Percentiles rank a stretch among this genome's conserved stretches.
phyloP scores from a whole-genome alignment of 148 eudicot species.

The Vaccinium corymbosum region DNA sequence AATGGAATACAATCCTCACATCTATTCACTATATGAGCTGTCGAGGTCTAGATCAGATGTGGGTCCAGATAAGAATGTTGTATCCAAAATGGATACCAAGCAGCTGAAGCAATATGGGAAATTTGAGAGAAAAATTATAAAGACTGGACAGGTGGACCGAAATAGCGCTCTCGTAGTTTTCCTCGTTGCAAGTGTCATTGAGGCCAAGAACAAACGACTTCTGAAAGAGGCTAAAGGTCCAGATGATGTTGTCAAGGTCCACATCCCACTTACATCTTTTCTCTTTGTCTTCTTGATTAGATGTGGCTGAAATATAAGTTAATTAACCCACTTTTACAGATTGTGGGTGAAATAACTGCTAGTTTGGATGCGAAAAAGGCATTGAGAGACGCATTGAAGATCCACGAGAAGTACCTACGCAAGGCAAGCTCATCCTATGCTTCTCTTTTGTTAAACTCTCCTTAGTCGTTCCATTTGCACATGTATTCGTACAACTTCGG shows the following conservation, averaged over 20 bases:
- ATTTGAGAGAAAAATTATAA: constrained; percentile 68
- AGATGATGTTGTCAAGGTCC: constrained; percentile 85
- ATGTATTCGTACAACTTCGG: neutral
- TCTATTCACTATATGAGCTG: constrained; percentile 57
- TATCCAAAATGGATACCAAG: constrained; percentile 44
- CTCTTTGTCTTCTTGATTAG: neutral
- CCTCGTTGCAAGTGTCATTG: constrained; percentile 90
- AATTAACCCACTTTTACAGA: constrained; percentile 36
- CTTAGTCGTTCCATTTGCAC: neutral
- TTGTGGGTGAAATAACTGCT: constrained; percentile 73
- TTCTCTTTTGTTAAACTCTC: neutral
- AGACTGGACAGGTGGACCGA: constrained; percentile 54
- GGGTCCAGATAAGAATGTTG: constrained; percentile 33
- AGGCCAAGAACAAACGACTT: constrained; percentile 79
- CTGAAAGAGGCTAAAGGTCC: constrained; percentile 86
- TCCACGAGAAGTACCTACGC: constrained; percentile 77
- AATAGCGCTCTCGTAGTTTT: constrained; percentile 69
- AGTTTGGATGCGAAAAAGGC: constrained; percentile 79
- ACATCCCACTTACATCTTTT: constrained; percentile 9
- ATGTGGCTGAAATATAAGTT: neutral
- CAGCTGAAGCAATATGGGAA: constrained; percentile 75
- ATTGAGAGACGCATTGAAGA: constrained; percentile 62
- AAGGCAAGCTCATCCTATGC: constrained; percentile 40
- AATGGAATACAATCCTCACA: constrained; percentile 94
- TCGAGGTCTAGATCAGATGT: constrained; percentile 21